These are phyloP conservation scores for cucumber (Cucumis sativus) DNA, from an alignment of 306 rosid species.

Conservation along the genomic window DNA sequence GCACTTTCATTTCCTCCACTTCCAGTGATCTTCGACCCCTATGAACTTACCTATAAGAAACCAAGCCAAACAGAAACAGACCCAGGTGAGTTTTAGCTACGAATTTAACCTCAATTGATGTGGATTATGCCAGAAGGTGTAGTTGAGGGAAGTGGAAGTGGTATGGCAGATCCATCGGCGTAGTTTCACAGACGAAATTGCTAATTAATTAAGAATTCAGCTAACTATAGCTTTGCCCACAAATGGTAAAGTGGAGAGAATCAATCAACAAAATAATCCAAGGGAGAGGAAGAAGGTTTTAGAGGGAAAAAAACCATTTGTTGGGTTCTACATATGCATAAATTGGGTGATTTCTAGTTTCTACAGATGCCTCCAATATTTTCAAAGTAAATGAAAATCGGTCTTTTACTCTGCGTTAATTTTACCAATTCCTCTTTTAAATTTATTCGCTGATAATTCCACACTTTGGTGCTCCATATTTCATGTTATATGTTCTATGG, in stretches of 20 bases:
- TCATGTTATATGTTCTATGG: too few species aligned
- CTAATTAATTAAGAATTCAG: neutral
- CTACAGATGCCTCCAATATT: too few species aligned
- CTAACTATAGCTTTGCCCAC: neutral
- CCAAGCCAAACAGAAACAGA: slow-evolving; percentile 1
- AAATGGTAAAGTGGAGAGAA: slow-evolving; percentile 1
- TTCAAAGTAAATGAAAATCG: too few species aligned
- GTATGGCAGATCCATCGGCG: slow-evolving; percentile 41
- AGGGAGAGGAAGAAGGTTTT: neutral
- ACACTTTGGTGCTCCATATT: too few species aligned
- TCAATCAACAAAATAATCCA: neutral
- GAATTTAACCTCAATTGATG: slow-evolving; percentile 1
- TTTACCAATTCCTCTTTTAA: too few species aligned
- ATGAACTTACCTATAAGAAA: neutral
- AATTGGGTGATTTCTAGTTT: too few species aligned
- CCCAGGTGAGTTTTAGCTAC: slow-evolving; percentile 17
- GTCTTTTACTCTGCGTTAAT: too few species aligned
- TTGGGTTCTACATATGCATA: neutral
- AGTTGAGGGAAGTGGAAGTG: neutral
- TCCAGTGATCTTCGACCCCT: neutral
- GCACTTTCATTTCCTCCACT: slow-evolving; percentile 52
- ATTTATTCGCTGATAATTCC: too few species aligned
- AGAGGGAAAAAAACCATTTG: neutral
- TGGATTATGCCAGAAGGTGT: neutral
- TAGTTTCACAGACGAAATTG: neutral